Conservation (phyloP, 768 basidiomycete species). For the Pholiota microspora region DNA sequence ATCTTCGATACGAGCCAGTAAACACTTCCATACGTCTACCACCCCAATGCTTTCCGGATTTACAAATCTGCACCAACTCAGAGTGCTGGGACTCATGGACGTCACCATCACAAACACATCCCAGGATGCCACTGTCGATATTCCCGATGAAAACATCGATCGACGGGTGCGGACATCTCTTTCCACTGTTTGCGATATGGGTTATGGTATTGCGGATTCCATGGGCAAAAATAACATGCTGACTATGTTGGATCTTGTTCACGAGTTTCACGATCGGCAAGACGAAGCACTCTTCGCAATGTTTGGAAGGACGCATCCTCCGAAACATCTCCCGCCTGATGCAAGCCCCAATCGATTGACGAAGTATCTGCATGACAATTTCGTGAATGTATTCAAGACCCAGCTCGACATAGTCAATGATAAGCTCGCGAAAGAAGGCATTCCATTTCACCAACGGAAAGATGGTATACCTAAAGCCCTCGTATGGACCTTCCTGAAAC, state of each 20-base stretch:
- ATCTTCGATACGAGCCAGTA: conserved; percentile 1
- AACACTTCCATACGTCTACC: not conserved
- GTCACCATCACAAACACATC: conserved; percentile 77
- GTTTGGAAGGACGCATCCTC: conserved; percentile 76
- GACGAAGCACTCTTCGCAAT: conserved; percentile 93
- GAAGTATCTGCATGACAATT: conserved; percentile 83
- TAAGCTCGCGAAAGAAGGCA: conserved; percentile 35
- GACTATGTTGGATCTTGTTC: conserved; percentile 90
- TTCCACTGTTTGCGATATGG: conserved; percentile 87
- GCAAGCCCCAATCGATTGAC: conserved; percentile 66
- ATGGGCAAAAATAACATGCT: conserved; percentile 78
- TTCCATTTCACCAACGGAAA: conserved; percentile 10
- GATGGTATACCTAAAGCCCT: conserved; percentile 72
- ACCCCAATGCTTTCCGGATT: conserved; percentile 71
- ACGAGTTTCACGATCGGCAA: conserved; percentile 73
- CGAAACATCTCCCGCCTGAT: conserved; percentile 37
- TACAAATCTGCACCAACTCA: conserved; percentile 78
- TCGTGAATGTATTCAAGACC: conserved; percentile 56
- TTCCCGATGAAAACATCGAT: conserved; percentile 84
- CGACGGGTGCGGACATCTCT: conserved; percentile 90
- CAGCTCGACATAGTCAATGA: conserved; percentile 53
- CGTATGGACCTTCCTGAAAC: conserved; percentile 80
- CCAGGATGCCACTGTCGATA: conserved; percentile 47
- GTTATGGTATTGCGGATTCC: conserved; percentile 94
- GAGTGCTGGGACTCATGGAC: conserved; percentile 96